A percentile compares a stretch with the other conserved stretches of the same genome.
phyloP scores from a whole-genome alignment of 2,329 filamentous ascomycete species.

The Ceratocystis huliohia region DNA sequence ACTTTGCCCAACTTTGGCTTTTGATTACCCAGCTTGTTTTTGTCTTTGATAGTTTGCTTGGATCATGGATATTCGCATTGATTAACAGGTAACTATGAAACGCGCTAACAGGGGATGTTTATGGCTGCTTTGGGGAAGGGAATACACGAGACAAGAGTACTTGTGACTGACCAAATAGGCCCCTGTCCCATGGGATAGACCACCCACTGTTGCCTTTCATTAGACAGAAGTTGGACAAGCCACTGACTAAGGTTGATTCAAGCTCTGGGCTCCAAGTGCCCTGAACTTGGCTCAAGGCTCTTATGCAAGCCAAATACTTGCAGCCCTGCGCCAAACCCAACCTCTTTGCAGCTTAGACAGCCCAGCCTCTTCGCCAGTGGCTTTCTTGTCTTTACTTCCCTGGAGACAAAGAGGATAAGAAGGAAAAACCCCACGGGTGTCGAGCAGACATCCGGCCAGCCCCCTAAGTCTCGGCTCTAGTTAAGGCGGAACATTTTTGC shows the following conservation, averaged over 20 bases:
- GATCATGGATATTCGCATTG: slow-evolving; percentile 6
- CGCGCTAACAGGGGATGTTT: neutral
- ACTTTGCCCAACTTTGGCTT: neutral
- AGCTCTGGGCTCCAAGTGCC: no score
- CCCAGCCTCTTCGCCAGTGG: no score
- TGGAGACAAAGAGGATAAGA: neutral
- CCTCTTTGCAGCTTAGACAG: no score
- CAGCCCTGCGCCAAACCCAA: no score
- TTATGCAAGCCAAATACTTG: no score
- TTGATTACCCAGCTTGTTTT: neutral
- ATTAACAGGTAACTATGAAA: neutral
- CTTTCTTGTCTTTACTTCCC: neutral
- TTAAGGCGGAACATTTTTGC: neutral
- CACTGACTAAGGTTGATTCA: no score
- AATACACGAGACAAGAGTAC: neutral
- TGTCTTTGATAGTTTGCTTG: neutral
- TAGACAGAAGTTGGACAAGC: neutral
- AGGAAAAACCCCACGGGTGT: neutral
- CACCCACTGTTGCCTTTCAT: neutral
- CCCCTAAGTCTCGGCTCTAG: neutral
- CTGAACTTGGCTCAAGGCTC: no score
- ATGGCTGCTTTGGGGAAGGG: neutral
- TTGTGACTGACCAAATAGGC: neutral
- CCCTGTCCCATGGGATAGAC: neutral
- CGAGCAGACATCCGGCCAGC: neutral